Percentiles rank a stretch among this genome's conserved stretches.
phyloP scores from a whole-genome alignment of 352 stramenopile species.

The Globisporangium irregulare region DNA sequence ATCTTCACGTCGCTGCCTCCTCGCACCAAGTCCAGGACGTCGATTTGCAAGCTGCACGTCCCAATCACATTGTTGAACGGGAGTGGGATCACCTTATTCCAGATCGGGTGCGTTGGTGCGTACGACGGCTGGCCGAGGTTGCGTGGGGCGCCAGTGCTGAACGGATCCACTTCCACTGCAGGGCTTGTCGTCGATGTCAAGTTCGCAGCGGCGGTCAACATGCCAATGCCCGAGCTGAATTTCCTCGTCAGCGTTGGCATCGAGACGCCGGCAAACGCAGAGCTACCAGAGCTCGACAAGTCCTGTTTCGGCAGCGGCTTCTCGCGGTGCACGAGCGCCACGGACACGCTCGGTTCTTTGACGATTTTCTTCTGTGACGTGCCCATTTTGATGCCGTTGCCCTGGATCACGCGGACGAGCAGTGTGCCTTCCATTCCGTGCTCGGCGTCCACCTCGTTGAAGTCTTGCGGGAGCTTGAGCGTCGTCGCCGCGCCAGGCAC shows the following conservation, averaged over 20 bases:
- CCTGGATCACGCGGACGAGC: slow-evolving; percentile 80
- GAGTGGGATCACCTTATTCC: slow-evolving; percentile 78
- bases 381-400: slow-evolving; percentile 70
- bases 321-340: slow-evolving; percentile 62
- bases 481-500: slow-evolving; percentile 80
- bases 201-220: slow-evolving; percentile 48
- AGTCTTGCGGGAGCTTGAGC: slow-evolving; percentile 84
- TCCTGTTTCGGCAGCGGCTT: slow-evolving; percentile 38
- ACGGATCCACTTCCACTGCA: slow-evolving; percentile 34
- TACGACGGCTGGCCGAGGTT: slow-evolving; percentile 60
- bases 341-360: slow-evolving; percentile 61
- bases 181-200: slow-evolving; percentile 31
- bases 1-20: slow-evolving; percentile 45
- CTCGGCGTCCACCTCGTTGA: slow-evolving; percentile 84
- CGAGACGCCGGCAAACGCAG: slow-evolving; percentile 48
- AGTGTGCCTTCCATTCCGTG: slow-evolving; percentile 64
- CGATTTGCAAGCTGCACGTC: slow-evolving; percentile 70
- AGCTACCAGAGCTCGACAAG: slow-evolving; percentile 27
- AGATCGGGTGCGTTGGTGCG: slow-evolving; percentile 69
- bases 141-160: slow-evolving; percentile 55
- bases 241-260: slow-evolving; percentile 75
- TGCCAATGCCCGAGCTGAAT: slow-evolving; percentile 55
- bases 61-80: slow-evolving; percentile 76
- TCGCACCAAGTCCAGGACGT: slow-evolving; percentile 61
- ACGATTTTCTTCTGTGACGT: slow-evolving; percentile 64